Evolutionary conservation across 345 rosid species (phyloP).

Genomic region (Capsella bursapastoris): DNA sequence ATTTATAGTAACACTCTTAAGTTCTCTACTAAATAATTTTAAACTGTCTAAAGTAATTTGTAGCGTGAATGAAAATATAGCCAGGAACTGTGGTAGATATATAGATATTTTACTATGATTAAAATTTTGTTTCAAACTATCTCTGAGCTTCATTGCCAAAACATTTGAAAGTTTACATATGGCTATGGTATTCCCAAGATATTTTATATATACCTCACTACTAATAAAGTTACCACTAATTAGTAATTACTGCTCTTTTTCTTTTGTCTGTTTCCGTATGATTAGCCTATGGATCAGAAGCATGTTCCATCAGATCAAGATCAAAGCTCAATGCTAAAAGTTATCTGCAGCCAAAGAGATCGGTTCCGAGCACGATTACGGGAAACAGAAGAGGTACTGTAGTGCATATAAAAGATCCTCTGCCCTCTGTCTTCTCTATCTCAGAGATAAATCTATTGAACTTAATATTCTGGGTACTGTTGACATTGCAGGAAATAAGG

Average conservation of each 20-base stretch:
- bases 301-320: constrained; percentile 85
- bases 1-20: constrained; percentile 10
- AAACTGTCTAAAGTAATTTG: background rate
- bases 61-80: background rate
- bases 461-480: background rate
- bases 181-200: background rate
- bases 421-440: background rate
- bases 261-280: constrained; percentile 28
- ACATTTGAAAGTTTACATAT: constrained; percentile 7
- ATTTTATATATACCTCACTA: background rate
- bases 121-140: background rate
- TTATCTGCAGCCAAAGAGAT: constrained; percentile 93
- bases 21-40: background rate
- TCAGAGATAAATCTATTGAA: constrained; percentile 4
- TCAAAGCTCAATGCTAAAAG: constrained; percentile 97
- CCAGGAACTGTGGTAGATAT: background rate
- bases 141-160: constrained; percentile 3
- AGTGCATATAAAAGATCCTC: constrained; percentile 2
- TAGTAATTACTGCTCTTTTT: background rate
- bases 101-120: background rate
- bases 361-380: constrained; percentile 83
- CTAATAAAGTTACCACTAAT: constrained; percentile 2
- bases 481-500: constrained; percentile 72
- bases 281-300: constrained; percentile 70
- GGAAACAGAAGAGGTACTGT: constrained; percentile 88